Conservation (phyloP, 495 filamentous ascomycete genomes). For the Filosporella fistucella region DNA sequence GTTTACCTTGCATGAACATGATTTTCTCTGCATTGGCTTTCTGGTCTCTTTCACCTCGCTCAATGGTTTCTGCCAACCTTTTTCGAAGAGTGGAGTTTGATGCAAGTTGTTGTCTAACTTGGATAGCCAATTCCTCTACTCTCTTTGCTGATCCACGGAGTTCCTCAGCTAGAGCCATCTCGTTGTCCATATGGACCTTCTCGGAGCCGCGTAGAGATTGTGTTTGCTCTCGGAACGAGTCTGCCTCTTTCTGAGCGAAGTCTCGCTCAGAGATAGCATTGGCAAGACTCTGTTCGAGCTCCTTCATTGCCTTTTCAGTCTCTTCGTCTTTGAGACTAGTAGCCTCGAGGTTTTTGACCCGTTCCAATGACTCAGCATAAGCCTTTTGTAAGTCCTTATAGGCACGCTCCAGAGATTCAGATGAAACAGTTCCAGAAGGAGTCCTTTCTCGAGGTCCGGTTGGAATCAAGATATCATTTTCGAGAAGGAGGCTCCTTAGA, state of each 20-base stretch:
- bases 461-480: slow-evolving; percentile 71
- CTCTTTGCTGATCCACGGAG: slow-evolving; percentile 66
- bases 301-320: slow-evolving; percentile 52
- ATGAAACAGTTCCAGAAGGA: slow-evolving; percentile 41
- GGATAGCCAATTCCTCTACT: slow-evolving; percentile 68
- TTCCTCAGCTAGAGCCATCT: slow-evolving; percentile 57
- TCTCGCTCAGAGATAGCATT: slow-evolving; percentile 70
- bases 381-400: slow-evolving; percentile 72
- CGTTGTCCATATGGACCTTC: slow-evolving; percentile 57
- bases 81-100: slow-evolving; percentile 69
- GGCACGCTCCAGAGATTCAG: slow-evolving; percentile 70
- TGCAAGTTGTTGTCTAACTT: slow-evolving; percentile 74
- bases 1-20: slow-evolving; percentile 71
- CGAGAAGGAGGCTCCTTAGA: slow-evolving; percentile 72
- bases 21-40: slow-evolving; percentile 73
- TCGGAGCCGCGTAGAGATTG: slow-evolving; percentile 59
- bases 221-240: slow-evolving; percentile 54
- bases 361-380: slow-evolving; percentile 46
- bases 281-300: slow-evolving; percentile 59
- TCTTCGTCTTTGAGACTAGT: slow-evolving; percentile 40
- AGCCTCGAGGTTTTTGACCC: slow-evolving; percentile 50
- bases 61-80: slow-evolving; percentile 81
- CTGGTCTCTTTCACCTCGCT: slow-evolving; percentile 82
- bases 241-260: slow-evolving; percentile 54
- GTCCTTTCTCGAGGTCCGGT: slow-evolving; percentile 38